These are phyloP conservation scores for Pythium graminicola DNA, from an alignment of 352 stramenopile genomes.

Conservation along the genomic window DNA sequence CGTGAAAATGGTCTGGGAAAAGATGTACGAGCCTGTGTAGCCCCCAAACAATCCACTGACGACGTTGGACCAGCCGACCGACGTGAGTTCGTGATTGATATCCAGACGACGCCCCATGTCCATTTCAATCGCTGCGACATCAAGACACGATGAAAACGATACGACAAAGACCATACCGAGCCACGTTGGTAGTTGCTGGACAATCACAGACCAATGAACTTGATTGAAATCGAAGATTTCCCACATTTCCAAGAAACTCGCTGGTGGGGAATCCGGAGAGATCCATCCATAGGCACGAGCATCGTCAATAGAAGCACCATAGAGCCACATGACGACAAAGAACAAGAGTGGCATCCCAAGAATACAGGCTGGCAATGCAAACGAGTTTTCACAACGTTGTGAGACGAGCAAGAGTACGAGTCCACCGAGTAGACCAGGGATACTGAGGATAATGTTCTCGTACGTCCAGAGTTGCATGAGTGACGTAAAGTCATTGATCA, in stretches of 20 bases:
- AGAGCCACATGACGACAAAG: slow-evolving; percentile 80
- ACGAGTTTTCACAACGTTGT: slow-evolving; percentile 72
- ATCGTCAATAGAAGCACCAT: slow-evolving; percentile 81
- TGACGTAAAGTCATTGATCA: slow-evolving; percentile 86
- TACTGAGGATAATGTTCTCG: slow-evolving; percentile 71
- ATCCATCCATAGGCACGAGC: slow-evolving; percentile 91
- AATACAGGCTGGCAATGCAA: slow-evolving; percentile 74
- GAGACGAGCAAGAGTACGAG: slow-evolving; percentile 78
- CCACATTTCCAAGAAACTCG: slow-evolving; percentile 67
- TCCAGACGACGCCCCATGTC: slow-evolving; percentile 92
- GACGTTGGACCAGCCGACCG: slow-evolving; percentile 95
- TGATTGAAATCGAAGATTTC: slow-evolving; percentile 89
- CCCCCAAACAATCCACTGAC: slow-evolving; percentile 93
- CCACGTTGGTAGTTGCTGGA: slow-evolving; percentile 87
- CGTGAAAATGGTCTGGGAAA: slow-evolving; percentile 98
- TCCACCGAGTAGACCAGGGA: slow-evolving; percentile 80
- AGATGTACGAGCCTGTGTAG: slow-evolving; percentile 99
- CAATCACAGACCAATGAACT: slow-evolving; percentile 88
- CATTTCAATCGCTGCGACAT: slow-evolving; percentile 97
- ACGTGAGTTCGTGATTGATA: slow-evolving; percentile 93
- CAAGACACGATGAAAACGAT: slow-evolving; percentile 94
- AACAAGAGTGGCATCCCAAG: slow-evolving; percentile 88
- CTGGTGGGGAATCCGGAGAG: slow-evolving; percentile 50
- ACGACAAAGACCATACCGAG: slow-evolving; percentile 97
- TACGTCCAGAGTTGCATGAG: slow-evolving; percentile 60